Percentiles rank a stretch among this genome's conserved stretches.
Evolutionary conservation across 768 basidiomycete species (phyloP).

Genomic region (Naganishia friedmannii): DNA sequence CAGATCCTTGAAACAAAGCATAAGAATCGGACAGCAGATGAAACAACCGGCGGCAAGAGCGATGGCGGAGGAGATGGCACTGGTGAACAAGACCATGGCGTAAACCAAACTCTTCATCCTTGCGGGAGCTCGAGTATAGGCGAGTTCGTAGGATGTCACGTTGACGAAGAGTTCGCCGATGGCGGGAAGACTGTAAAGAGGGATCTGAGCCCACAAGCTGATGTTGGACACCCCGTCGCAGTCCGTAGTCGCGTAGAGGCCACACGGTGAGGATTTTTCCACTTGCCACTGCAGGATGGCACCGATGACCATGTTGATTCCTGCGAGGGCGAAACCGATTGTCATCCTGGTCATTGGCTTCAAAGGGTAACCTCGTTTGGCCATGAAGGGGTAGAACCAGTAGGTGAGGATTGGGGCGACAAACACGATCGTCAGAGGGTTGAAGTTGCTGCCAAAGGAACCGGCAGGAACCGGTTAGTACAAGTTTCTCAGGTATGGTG

Average conservation of each 20-base stretch:
- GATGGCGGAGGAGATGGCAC: conserved; percentile 46
- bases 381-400: conserved; percentile 43
- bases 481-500: background rate
- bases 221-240: background rate
- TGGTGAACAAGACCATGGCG: conserved; percentile 42
- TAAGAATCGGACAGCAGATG: conserved; percentile 14
- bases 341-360: conserved; percentile 41
- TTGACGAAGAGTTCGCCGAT: conserved; percentile 49
- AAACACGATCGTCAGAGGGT: conserved; percentile 43
- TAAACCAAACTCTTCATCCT: conserved; percentile 51
- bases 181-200: conserved; percentile 45
- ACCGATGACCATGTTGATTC: conserved; percentile 38
- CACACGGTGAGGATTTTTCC: conserved; percentile 48
- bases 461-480: too few species aligned
- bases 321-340: conserved; percentile 35
- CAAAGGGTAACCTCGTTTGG: conserved; percentile 40
- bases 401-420: conserved; percentile 46
- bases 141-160: conserved; percentile 49
- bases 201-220: conserved; percentile 39
- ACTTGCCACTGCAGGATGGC: conserved; percentile 51
- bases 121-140: conserved; percentile 48
- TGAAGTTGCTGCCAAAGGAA: conserved; percentile 43
- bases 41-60: conserved; percentile 33
- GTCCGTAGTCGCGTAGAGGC: conserved; percentile 42
- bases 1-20: conserved; percentile 21